phyloP scores from a whole-genome alignment of 2,329 filamentous ascomycete species.

The Colletotrichum gloeosporioides region DNA sequence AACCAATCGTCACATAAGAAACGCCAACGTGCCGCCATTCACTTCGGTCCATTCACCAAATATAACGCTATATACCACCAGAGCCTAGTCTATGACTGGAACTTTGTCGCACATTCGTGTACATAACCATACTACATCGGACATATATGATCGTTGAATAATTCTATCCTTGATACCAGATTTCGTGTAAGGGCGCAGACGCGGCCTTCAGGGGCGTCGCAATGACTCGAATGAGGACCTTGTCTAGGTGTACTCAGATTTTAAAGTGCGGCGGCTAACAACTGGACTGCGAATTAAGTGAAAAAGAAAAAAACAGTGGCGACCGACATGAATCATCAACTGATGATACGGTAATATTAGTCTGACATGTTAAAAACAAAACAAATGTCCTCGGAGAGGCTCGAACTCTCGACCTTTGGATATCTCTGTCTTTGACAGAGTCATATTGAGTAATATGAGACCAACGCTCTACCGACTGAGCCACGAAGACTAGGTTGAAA shows the following conservation, averaged over 20 bases:
- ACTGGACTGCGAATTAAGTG: no score
- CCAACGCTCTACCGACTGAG: slow-evolving; percentile 23
- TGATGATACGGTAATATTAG: not conserved
- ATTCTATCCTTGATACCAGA: not conserved
- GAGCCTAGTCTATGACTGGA: not conserved
- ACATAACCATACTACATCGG: not conserved
- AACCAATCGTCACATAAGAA: not conserved
- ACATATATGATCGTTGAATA: not conserved
- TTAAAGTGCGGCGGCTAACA: not conserved
- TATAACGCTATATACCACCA: not conserved
- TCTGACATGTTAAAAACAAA: not conserved
- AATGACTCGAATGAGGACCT: not conserved
- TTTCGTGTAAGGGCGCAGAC: not conserved
- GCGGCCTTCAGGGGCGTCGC: not conserved
- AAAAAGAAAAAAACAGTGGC: no score
- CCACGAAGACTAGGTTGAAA: not conserved
- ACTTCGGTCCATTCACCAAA: not conserved
- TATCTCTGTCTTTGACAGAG: not conserved
- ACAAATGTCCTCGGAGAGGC: slow-evolving; percentile 16
- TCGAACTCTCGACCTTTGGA: slow-evolving; percentile 23
- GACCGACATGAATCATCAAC: not conserved
- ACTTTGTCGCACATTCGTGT: not conserved
- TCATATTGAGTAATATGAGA: slow-evolving; percentile 16
- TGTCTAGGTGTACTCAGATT: not conserved
- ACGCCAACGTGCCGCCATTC: not conserved